phyloP scores from a whole-genome alignment of 1,139 yeast species.

The Nakaseomyces uthaithaninus region DNA sequence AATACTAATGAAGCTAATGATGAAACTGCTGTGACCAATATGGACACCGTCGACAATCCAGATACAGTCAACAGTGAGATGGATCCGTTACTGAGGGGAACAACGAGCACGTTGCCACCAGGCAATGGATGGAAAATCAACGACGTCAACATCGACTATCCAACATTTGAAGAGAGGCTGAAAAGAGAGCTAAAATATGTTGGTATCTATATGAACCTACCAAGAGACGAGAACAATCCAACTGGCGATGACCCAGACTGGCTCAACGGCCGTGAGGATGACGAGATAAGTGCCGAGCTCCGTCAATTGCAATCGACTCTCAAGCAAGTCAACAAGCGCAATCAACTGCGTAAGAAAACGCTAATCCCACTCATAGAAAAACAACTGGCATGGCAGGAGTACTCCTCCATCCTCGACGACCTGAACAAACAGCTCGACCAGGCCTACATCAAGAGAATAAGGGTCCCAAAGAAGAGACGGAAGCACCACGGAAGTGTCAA shows the following conservation, averaged over 20 bases:
- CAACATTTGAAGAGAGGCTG: constrained; percentile 75
- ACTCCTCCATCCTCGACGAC: constrained; percentile 80
- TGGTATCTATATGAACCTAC: constrained; percentile 73
- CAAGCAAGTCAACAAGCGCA: constrained; percentile 51
- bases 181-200: constrained; percentile 82
- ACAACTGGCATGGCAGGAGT: constrained; percentile 93
- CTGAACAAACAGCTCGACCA: constrained; percentile 95
- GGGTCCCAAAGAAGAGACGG: constrained; percentile 76
- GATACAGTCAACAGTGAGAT: constrained; percentile 9
- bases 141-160: constrained; percentile 54
- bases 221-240: constrained; percentile 31
- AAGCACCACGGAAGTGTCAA: constrained; percentile 36
- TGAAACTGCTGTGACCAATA: constrained; percentile 10
- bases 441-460: constrained; percentile 75
- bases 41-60: constrained; percentile 13
- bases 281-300: constrained; percentile 83
- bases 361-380: constrained; percentile 75
- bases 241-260: constrained; percentile 42
- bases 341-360: constrained; percentile 57
- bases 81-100: constrained; percentile 14
- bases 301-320: constrained; percentile 65
- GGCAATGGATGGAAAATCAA: constrained; percentile 43
- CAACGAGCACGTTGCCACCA: constrained; percentile 37
- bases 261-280: constrained; percentile 81
- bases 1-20: constrained; percentile 12